These are phyloP conservation scores for Colletotrichum sp. DNA, from an alignment of 2,329 filamentous ascomycete genomes.

Conservation along the genomic window DNA sequence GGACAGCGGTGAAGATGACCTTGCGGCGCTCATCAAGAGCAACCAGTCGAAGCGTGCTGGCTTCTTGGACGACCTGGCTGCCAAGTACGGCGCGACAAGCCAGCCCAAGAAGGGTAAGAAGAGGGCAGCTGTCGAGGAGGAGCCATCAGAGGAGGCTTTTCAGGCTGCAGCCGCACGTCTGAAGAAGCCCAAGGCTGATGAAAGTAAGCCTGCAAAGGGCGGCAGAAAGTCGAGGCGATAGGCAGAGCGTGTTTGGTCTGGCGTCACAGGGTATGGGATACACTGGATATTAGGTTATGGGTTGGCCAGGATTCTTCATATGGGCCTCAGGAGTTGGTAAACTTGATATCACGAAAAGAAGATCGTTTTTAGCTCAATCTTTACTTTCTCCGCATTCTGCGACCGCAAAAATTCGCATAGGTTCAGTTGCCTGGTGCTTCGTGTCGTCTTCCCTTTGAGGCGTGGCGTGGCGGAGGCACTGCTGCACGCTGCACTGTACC, in stretches of 20 bases:
- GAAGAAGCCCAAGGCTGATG: slow-evolving; percentile 36
- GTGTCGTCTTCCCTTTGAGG: neutral
- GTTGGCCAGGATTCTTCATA: neutral
- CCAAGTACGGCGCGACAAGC: slow-evolving; percentile 68
- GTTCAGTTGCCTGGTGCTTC: neutral
- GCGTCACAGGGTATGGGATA: neutral
- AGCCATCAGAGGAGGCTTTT: slow-evolving; percentile 67
- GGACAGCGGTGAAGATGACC: slow-evolving; percentile 51
- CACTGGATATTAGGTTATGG: neutral
- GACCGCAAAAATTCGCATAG: neutral
- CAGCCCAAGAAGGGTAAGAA: slow-evolving; percentile 59
- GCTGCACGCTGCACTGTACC: neutral
- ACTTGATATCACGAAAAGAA: neutral
- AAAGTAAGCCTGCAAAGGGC: slow-evolving; percentile 3
- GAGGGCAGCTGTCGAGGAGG: slow-evolving; percentile 65
- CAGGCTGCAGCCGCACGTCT: slow-evolving; percentile 60
- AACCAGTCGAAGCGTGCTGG: slow-evolving; percentile 69
- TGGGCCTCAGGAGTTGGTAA: slow-evolving; percentile 20
- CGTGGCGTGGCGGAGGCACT: neutral
- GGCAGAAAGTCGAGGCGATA: slow-evolving; percentile 8
- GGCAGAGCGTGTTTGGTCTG: neutral
- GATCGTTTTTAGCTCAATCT: neutral
- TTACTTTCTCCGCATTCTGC: neutral
- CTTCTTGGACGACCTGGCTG: slow-evolving; percentile 77
- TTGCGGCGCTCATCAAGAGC: slow-evolving; percentile 78